These are phyloP conservation scores for Westerdykella sp. DNA, from an alignment of 2,329 filamentous ascomycete genomes.

Conservation along the genomic window DNA sequence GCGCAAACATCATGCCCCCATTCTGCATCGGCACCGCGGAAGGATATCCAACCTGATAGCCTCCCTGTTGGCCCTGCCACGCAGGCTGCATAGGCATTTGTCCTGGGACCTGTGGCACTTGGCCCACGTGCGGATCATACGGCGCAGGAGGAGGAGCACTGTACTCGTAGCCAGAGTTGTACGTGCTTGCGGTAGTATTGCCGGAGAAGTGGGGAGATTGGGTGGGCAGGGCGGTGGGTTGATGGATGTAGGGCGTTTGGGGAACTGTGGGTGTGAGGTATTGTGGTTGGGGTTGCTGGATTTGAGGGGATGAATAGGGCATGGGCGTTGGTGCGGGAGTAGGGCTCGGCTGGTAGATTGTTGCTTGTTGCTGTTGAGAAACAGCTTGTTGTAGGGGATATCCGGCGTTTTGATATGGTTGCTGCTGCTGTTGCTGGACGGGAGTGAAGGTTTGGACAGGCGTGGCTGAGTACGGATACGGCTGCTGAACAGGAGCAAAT, in stretches of 20 bases:
- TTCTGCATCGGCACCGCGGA: background rate
- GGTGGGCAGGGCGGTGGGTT: background rate
- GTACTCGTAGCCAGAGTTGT: background rate
- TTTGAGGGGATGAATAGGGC: too few relatives aligned
- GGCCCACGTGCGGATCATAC: background rate
- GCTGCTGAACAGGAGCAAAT: background rate
- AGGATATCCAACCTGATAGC: background rate
- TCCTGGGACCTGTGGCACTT: background rate
- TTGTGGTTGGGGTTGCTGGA: background rate
- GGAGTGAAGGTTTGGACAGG: background rate
- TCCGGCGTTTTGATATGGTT: too few relatives aligned
- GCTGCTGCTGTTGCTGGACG: background rate
- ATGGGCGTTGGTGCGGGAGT: too few relatives aligned
- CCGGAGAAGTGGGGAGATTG: background rate
- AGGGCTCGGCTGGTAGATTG: too few relatives aligned
- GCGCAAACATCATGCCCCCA: background rate
- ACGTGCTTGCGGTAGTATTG: background rate
- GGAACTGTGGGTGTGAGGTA: background rate
- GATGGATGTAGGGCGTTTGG: background rate
- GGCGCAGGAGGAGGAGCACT: background rate
- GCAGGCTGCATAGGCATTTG: background rate
- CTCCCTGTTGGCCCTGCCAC: background rate
- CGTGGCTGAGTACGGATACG: background rate
- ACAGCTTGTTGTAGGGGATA: too few relatives aligned
- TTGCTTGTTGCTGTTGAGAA: too few relatives aligned